These are phyloP conservation scores for Leishmania arabica DNA, from an alignment of 208 protist species.

Conservation along the genomic window DNA sequence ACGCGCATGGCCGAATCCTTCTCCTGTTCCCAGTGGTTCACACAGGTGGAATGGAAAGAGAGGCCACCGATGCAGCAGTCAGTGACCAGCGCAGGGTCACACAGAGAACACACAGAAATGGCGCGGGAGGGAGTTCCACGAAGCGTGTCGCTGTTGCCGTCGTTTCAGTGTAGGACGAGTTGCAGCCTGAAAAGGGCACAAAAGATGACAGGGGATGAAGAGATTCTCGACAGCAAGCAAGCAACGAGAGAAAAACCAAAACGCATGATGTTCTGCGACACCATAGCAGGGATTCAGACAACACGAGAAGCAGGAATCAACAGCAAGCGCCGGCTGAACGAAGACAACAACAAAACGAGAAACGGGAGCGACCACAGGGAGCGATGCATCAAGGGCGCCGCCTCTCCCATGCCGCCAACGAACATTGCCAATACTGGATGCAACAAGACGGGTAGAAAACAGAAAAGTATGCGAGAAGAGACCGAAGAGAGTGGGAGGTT, in stretches of 20 bases:
- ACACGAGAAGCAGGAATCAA: background rate
- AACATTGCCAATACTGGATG: no score
- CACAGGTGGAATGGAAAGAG: background rate
- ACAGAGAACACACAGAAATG: slow-evolving; percentile 1
- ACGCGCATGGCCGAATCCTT: no score
- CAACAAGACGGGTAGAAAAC: no score
- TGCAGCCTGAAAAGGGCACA: background rate
- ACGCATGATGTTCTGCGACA: background rate
- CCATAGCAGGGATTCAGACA: background rate
- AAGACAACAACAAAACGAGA: slow-evolving; percentile 10
- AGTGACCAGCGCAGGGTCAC: background rate
- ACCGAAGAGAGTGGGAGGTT: background rate
- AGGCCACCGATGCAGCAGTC: background rate
- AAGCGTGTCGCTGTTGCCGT: background rate
- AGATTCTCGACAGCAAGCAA: background rate
- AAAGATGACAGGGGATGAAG: background rate
- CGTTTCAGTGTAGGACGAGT: background rate
- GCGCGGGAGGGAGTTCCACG: background rate
- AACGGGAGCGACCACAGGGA: background rate
- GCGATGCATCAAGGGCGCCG: no score
- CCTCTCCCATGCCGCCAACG: no score
- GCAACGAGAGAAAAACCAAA: background rate
- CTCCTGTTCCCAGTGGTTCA: background rate
- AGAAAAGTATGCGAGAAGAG: no score
- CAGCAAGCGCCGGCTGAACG: background rate